Conservation (phyloP, 257 asterid species). For the Leonotis leonurus region DNA sequence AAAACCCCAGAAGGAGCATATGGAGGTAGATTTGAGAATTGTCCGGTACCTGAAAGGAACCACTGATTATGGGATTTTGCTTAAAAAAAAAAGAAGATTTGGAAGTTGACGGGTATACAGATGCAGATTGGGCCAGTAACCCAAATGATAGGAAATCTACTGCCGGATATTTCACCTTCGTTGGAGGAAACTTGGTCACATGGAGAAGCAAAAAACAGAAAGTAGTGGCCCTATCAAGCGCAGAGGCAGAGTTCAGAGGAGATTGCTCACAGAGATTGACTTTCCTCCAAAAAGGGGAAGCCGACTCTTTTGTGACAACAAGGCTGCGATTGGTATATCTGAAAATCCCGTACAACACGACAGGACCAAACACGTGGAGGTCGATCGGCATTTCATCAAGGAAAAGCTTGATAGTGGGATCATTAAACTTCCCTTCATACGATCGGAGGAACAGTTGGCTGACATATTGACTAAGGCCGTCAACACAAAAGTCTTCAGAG, state of each 20-base stretch:
- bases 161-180: background rate
- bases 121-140: background rate
- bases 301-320: background rate
- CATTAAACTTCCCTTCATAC: background rate
- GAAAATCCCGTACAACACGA: background rate
- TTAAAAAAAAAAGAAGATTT: background rate
- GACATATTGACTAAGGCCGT: background rate
- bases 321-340: background rate
- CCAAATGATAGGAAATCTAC: background rate
- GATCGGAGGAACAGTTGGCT: background rate
- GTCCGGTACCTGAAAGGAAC: background rate
- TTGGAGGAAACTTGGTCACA: background rate
- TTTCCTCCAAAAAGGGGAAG: background rate
- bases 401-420: background rate
- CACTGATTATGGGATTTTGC: background rate
- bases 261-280: background rate
- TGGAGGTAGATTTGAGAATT: background rate
- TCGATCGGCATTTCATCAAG: background rate
- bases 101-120: background rate
- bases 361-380: background rate
- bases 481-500: background rate
- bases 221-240: background rate
- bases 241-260: background rate
- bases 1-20: background rate
- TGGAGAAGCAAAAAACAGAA: background rate